Conservation (phyloP, 805 yeast species). For the Metschnikowia drakensbergensis region DNA sequence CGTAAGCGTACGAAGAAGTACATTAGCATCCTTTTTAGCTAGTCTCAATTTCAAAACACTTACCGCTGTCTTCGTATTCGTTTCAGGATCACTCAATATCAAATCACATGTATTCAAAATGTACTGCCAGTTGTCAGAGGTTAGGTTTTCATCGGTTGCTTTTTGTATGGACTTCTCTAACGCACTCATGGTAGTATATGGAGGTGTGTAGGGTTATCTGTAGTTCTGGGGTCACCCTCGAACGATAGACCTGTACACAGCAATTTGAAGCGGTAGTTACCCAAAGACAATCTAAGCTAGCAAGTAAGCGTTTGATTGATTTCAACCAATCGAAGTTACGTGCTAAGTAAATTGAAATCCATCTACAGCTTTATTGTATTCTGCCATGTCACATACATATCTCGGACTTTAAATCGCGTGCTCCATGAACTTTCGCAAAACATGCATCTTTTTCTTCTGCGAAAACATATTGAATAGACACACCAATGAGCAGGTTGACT, state of each 20-base stretch:
- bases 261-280: not conserved
- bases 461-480: not conserved
- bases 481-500: slow-evolving; percentile 11
- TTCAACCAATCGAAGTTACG: no score
- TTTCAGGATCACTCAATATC: slow-evolving; percentile 36
- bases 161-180: slow-evolving; percentile 25
- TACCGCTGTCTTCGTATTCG: slow-evolving; percentile 32
- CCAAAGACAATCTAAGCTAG: not conserved
- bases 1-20: slow-evolving; percentile 34
- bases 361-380: no score
- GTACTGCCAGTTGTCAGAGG: slow-evolving; percentile 43
- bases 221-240: slow-evolving; percentile 1
- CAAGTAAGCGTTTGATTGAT: not conserved
- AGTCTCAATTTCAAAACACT: slow-evolving; percentile 23
- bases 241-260: not conserved
- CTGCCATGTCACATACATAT: no score
- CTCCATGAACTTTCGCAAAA: not conserved
- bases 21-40: slow-evolving; percentile 37
- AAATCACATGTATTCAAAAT: slow-evolving; percentile 41
- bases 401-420: not conserved
- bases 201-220: not conserved
- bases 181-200: slow-evolving; percentile 5
- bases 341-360: no score
- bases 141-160: slow-evolving; percentile 41
- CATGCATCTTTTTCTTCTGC: slow-evolving; percentile 1